Conservation (phyloP, 441 rosid species). For the Sinapis alba region DNA sequence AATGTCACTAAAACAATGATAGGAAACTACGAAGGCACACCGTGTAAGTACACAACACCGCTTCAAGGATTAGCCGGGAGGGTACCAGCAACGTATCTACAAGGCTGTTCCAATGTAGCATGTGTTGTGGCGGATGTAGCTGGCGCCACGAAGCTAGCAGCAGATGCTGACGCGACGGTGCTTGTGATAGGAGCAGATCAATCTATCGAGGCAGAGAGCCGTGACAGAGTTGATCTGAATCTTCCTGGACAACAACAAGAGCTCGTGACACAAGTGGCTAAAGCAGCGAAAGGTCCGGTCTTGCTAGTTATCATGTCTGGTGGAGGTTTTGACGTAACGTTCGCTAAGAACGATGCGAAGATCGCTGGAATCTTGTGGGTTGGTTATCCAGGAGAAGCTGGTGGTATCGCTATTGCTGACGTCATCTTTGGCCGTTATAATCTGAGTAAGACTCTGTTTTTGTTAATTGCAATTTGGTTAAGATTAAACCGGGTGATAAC, state of each 20-base stretch:
- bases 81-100: slow-evolving; percentile 57
- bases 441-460: slow-evolving; percentile 55
- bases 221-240: slow-evolving; percentile 55
- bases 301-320: slow-evolving; percentile 88
- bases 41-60: slow-evolving; percentile 81
- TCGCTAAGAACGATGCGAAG: slow-evolving; percentile 60
- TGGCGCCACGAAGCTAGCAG: slow-evolving; percentile 54
- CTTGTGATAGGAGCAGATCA: slow-evolving; percentile 80
- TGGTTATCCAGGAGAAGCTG: slow-evolving; percentile 91
- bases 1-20: slow-evolving; percentile 86
- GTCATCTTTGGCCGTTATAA: slow-evolving; percentile 67
- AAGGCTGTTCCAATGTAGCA: slow-evolving; percentile 66
- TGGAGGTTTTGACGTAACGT: slow-evolving; percentile 77
- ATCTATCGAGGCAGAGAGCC: slow-evolving; percentile 64
- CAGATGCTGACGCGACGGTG: slow-evolving; percentile 67
- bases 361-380: slow-evolving; percentile 83
- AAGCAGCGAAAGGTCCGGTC: slow-evolving; percentile 76
- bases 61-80: slow-evolving; percentile 66
- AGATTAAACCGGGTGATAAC: not conserved
- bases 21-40: slow-evolving; percentile 88
- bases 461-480: not conserved
- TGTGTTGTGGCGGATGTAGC: slow-evolving; percentile 61
- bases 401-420: slow-evolving; percentile 90
- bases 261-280: slow-evolving; percentile 66
- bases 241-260: slow-evolving; percentile 79